Base-by-base conservation (phyloP, 1,284 basidiomycete species). In the Moesziomyces globuligerus region DNA sequence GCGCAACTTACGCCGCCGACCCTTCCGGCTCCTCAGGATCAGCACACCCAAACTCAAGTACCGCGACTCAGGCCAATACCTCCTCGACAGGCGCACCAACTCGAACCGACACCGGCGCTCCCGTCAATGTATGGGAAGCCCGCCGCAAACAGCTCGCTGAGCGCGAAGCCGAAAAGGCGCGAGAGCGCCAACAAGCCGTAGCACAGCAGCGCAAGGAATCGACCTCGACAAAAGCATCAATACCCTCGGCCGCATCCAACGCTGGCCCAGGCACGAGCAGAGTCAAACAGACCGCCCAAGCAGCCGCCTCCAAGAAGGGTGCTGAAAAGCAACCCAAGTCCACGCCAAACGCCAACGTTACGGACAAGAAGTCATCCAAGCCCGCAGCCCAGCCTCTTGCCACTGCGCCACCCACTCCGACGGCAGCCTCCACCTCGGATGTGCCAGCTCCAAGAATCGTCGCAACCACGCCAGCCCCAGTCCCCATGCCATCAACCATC, bases 91-190 rank as follows among this genome's bases (percentile, higher is more conserved):
- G 20, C 18, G 10, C 43, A 7, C n/a, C 44, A 21, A 23, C 50
- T 20, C 21, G 18, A 4, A 39, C 54, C 29, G 39, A 18, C 32
- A 34, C 47, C 11, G 53, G 25, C 3, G 61, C 72, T 11, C 29
- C 58, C 1, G 45, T 73, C 46, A 77, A 77, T 38, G 54, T 77
- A 15, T 77, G 75, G 75, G 75, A 77, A 34, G 67, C 57, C 13
- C 47, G 75, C 7, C 51, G 62, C 38, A 73, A 65, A 55, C 70
- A 70, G 40, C 37, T 75, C 34, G 59, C 70, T 11, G 67, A 73
- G 24, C 68, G 62, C 26, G 59, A 66, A 34, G 62, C 59, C 37
- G 66, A 65, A 25, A 59, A 55, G 38, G 54, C 59, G 39, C 29
- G 51, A 23, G 50, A 61, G 46, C 56, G 46, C 18, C 56, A 58